Evolutionary conservation across 75 land plant genomes (phyloP).

Genomic region (Isoetes taiwanensis): DNA sequence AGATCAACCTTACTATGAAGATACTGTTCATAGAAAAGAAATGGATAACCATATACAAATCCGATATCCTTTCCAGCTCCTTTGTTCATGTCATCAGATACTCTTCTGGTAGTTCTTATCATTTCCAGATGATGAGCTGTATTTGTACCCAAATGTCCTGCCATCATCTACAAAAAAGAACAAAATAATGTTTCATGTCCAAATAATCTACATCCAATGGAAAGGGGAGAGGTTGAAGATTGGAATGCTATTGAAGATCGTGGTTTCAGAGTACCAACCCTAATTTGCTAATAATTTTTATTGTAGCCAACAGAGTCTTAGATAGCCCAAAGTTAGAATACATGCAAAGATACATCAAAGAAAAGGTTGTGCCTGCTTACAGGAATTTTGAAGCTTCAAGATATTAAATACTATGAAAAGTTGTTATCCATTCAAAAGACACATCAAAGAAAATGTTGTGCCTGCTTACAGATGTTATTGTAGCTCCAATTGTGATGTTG

Average conservation of each 20-base stretch:
- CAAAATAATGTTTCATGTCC: not conserved
- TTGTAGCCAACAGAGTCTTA: too few species aligned
- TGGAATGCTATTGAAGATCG: too few species aligned
- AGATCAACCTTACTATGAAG: not conserved
- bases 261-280: too few species aligned
- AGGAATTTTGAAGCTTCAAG: too few species aligned
- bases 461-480: not conserved
- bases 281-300: too few species aligned
- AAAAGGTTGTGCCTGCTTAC: too few species aligned
- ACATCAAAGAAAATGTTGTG: too few species aligned
- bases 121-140: not conserved
- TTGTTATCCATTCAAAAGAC: too few species aligned
- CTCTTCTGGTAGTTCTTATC: not conserved
- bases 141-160: not conserved
- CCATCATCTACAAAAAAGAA: not conserved
- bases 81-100: not conserved
- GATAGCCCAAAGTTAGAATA: not conserved
- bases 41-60: not conserved
- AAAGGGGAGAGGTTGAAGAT: too few species aligned
- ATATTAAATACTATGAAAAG: too few species aligned
- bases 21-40: not conserved
- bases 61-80: not conserved
- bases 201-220: too few species aligned
- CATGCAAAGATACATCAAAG: not conserved
- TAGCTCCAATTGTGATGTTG: not conserved